These are phyloP conservation scores for Trichosporon inkin DNA, from an alignment of 1,284 basidiomycete genomes.

Conservation along the genomic window DNA sequence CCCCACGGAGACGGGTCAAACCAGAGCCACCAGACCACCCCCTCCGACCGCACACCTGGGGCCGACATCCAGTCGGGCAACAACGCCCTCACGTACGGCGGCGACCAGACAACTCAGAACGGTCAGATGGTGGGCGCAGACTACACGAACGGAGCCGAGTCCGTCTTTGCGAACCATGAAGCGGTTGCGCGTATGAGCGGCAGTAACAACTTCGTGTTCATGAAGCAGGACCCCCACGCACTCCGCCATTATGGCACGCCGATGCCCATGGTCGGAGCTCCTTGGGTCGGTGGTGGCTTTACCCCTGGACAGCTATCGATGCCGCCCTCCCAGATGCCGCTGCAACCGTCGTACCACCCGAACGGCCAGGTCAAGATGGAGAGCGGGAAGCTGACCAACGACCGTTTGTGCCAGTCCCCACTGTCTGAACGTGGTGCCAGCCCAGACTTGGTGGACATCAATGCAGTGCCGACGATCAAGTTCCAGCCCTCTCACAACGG, in stretches of 20 bases:
- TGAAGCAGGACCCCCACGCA: constrained; percentile 16
- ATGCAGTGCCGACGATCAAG: constrained; percentile 30
- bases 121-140: constrained; percentile 12
- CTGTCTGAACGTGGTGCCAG: constrained; percentile 16
- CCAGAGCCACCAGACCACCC: constrained; percentile 4
- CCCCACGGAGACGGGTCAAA: constrained; percentile 3
- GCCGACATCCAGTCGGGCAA: constrained; percentile 10
- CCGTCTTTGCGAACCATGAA: constrained; percentile 22
- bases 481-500: constrained; percentile 24
- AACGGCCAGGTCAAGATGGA: constrained; percentile 10
- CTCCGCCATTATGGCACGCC: constrained; percentile 5
- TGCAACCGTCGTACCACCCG: constrained; percentile 26
- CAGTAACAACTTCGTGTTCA: constrained; percentile 15
- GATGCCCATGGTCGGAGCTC: constrained; percentile 13
- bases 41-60: constrained; percentile 5
- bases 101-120: constrained; percentile 8
- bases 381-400: neutral
- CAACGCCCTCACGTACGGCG: constrained; percentile 11
- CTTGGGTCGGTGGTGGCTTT: constrained; percentile 30
- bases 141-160: constrained; percentile 11
- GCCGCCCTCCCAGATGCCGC: constrained; percentile 14
- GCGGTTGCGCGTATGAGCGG: constrained; percentile 21
- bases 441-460: constrained; percentile 33
- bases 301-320: constrained; percentile 30
- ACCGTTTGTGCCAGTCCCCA: constrained; percentile 14